A percentile compares a stretch with the other conserved stretches of the same genome.
These are phyloP conservation scores for Blepharisma japonicum DNA, from an alignment of 73 alveolate species.

Conservation along the genomic window DNA sequence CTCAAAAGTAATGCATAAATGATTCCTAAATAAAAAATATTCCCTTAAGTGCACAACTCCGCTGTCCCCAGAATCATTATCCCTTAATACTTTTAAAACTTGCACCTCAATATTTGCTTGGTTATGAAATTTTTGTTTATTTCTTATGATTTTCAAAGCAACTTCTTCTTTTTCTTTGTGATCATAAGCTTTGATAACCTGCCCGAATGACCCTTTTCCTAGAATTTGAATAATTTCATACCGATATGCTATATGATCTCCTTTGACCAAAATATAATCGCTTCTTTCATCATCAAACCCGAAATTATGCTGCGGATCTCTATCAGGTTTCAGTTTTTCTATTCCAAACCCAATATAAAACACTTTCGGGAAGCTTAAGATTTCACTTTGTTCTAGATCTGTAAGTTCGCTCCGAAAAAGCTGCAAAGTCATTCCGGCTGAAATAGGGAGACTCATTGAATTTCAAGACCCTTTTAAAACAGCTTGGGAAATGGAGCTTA, in stretches of 20 bases:
- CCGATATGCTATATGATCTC: slow-evolving; percentile 24
- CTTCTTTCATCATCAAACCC: slow-evolving; percentile 65
- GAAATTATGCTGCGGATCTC: slow-evolving; percentile 32
- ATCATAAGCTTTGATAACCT: slow-evolving; percentile 26
- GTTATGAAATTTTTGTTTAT: not conserved
- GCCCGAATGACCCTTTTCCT: slow-evolving; percentile 31
- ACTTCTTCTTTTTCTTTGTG: slow-evolving; percentile 4
- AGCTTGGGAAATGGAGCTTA: no score
- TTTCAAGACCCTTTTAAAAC: not conserved
- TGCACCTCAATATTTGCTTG: slow-evolving; percentile 32
- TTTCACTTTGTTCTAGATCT: slow-evolving; percentile 37
- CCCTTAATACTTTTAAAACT: slow-evolving; percentile 28
- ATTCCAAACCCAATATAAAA: slow-evolving; percentile 26
- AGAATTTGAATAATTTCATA: slow-evolving; percentile 18
- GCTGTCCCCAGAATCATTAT: not conserved
- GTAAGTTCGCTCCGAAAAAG: slow-evolving; percentile 13
- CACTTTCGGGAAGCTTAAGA: slow-evolving; percentile 26
- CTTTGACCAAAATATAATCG: not conserved
- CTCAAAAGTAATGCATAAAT: slow-evolving; percentile 69
- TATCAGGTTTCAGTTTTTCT: not conserved
- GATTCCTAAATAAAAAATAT: slow-evolving; percentile 1
- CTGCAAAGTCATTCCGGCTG: not conserved
- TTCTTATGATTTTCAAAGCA: slow-evolving; percentile 36
- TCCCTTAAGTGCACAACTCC: slow-evolving; percentile 9
- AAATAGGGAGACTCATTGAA: slow-evolving; percentile 2